Conservation (phyloP, 192 early-diverging fungal species). For the Thamnidium elegans region DNA sequence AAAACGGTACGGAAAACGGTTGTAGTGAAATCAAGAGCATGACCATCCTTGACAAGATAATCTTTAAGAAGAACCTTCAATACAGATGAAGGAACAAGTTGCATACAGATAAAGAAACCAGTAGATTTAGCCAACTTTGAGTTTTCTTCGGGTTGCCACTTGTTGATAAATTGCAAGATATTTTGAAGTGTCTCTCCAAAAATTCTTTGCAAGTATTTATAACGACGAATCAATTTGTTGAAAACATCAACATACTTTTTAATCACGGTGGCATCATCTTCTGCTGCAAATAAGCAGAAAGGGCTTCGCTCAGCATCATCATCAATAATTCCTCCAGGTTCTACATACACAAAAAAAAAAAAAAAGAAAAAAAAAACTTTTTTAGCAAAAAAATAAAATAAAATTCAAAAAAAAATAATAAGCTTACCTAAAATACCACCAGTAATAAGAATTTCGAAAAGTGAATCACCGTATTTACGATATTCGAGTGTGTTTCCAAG, state of each 20-base stretch:
- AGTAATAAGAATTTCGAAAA: conserved; percentile 92
- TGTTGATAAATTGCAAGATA: conserved; percentile 88
- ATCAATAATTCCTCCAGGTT: conserved; percentile 75
- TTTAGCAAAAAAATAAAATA: background rate
- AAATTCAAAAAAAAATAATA: background rate
- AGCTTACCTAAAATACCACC: conserved; percentile 83
- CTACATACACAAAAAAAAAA: conserved; percentile 28
- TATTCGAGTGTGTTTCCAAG: conserved; percentile 88
- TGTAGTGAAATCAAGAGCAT: conserved; percentile 81
- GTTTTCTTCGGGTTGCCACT: conserved; percentile 75
- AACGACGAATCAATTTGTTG: conserved; percentile 86
- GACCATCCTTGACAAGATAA: conserved; percentile 90
- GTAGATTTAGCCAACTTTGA: conserved; percentile 76
- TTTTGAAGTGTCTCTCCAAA: conserved; percentile 85
- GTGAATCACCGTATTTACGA: conserved; percentile 91
- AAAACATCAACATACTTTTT: conserved; percentile 81
- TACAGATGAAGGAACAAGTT: conserved; percentile 68
- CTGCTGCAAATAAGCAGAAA: conserved; percentile 75
- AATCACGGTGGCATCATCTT: conserved; percentile 67
- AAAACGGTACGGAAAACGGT: conserved; percentile 79
- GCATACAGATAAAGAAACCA: conserved; percentile 67
- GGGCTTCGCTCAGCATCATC: conserved; percentile 77
- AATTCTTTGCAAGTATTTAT: conserved; percentile 87
- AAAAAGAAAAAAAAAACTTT: background rate
- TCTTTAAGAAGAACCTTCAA: conserved; percentile 84